A percentile compares a stretch with the other conserved stretches of the same genome.
phyloP scores from a whole-genome alignment of 768 basidiomycete genomes.

The Mycena epipterygia region DNA sequence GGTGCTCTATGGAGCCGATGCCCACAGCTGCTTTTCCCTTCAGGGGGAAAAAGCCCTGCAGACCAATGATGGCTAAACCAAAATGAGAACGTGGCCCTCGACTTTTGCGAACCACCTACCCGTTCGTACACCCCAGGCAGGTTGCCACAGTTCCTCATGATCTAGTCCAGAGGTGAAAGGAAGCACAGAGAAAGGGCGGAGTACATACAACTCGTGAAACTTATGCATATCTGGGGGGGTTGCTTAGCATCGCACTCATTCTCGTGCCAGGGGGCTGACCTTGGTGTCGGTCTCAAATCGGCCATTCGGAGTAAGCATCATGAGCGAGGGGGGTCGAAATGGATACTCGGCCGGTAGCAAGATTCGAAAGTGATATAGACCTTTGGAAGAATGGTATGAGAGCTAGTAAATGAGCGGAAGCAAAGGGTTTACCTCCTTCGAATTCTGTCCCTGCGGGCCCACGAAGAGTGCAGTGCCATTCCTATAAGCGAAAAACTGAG shows the following conservation, averaged over 20 bases:
- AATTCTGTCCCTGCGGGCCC: constrained; percentile 92
- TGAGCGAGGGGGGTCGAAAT: constrained; percentile 94
- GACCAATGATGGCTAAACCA: constrained; percentile 82
- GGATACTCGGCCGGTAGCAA: constrained; percentile 94
- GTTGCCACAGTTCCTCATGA: constrained; percentile 98
- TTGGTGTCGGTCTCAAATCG: constrained; percentile 97
- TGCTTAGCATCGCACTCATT: constrained; percentile 5
- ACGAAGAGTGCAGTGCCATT: constrained; percentile 99
- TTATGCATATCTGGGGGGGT: constrained; percentile 83
- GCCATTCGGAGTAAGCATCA: constrained; percentile 97
- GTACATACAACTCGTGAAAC: constrained; percentile 87
- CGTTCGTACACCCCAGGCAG: constrained; percentile 97
- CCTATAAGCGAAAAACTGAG: constrained; percentile 51
- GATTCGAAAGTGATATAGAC: constrained; percentile 94
- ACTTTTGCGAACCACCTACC: constrained; percentile 58
- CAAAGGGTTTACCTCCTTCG: constrained; percentile 72
- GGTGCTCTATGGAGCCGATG: constrained; percentile 89
- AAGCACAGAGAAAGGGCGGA: background rate
- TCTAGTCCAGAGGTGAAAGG: constrained; percentile 57
- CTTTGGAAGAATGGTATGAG: constrained; percentile 12
- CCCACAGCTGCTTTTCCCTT: constrained; percentile 91
- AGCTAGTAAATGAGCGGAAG: background rate
- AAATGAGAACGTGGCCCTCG: constrained; percentile 19
- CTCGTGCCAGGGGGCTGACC: constrained; percentile 57
- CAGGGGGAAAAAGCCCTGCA: constrained; percentile 91